Percentiles rank a stretch among this genome's conserved stretches.
Conservation (phyloP, 2,329 filamentous ascomycete species). For the Colletotrichum navitas region DNA sequence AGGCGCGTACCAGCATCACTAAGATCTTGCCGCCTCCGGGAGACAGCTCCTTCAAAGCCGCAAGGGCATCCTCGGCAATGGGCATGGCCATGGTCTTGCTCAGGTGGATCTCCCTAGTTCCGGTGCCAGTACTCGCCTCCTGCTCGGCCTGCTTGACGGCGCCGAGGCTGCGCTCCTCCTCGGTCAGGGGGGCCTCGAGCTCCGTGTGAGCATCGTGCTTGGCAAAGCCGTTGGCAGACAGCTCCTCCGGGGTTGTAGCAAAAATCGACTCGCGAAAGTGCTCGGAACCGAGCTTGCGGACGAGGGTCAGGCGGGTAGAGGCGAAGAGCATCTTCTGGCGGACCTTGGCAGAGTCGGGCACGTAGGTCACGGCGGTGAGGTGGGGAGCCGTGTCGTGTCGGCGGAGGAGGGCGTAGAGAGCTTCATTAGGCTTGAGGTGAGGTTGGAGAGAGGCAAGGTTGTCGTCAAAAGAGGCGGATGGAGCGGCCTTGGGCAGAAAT, state of each 20-base stretch:
- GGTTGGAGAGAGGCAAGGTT: constrained; percentile 74
- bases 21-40: constrained; percentile 64
- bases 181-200: constrained; percentile 78
- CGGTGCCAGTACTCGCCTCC: constrained; percentile 78
- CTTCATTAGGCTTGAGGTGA: constrained; percentile 74
- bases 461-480: constrained; percentile 68
- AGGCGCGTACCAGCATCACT: constrained; percentile 71
- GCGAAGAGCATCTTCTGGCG: constrained; percentile 91
- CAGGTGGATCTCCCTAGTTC: constrained; percentile 68
- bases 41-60: constrained; percentile 71
- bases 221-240: constrained; percentile 77
- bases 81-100: constrained; percentile 70
- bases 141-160: constrained; percentile 82
- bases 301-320: constrained; percentile 79
- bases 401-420: constrained; percentile 82
- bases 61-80: constrained; percentile 72
- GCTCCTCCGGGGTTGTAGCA: constrained; percentile 76
- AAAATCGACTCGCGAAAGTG: constrained; percentile 84
- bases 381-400: constrained; percentile 69
- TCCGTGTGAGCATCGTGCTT: constrained; percentile 77
- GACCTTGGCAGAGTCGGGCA: constrained; percentile 82
- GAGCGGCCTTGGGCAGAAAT: constrained; percentile 64
- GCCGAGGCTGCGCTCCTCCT: constrained; percentile 79
- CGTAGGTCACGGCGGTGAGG: constrained; percentile 80
- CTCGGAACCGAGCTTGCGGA: constrained; percentile 82